phyloP scores from a whole-genome alignment of 2,329 filamentous ascomycete species.

The Cryphonectria japonica region DNA sequence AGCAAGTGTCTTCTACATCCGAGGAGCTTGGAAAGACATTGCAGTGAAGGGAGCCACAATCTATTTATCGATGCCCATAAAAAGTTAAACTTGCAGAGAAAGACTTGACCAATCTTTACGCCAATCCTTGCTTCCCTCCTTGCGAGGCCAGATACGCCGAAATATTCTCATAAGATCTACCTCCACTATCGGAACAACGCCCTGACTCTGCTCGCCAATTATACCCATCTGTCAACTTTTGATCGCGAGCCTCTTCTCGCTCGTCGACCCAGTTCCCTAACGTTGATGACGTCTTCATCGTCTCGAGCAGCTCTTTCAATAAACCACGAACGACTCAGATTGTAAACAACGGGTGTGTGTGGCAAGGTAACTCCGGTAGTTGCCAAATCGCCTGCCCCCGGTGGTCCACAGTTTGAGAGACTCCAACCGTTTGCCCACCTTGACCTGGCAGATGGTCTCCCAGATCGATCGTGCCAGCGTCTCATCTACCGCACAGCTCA shows the following conservation, averaged over 20 bases:
- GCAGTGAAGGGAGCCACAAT: too few relatives aligned
- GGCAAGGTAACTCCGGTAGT: background rate
- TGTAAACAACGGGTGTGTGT: background rate
- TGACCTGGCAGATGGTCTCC: too few relatives aligned
- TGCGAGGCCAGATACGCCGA: constrained; percentile 12
- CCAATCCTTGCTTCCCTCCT: constrained; percentile 16
- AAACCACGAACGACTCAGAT: constrained; percentile 22
- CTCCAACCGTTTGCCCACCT: background rate
- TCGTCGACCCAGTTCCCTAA: constrained; percentile 12
- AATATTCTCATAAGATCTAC: background rate
- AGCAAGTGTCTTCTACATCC: too few relatives aligned
- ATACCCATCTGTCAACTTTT: background rate
- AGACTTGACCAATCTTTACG: constrained; percentile 21
- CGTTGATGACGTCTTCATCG: background rate
- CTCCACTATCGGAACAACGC: too few relatives aligned
- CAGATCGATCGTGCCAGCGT: too few relatives aligned
- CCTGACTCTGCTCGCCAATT: too few relatives aligned
- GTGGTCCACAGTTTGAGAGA: constrained; percentile 21
- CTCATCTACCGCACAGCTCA: too few relatives aligned
- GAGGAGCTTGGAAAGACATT: too few relatives aligned
- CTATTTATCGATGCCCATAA: too few relatives aligned
- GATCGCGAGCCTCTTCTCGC: constrained; percentile 13
- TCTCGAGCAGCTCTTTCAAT: constrained; percentile 11
- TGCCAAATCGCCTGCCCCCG: background rate
- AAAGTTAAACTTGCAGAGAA: background rate